phyloP scores from a whole-genome alignment of 108 stramenopile genomes.

The Cyclotella atomus region DNA sequence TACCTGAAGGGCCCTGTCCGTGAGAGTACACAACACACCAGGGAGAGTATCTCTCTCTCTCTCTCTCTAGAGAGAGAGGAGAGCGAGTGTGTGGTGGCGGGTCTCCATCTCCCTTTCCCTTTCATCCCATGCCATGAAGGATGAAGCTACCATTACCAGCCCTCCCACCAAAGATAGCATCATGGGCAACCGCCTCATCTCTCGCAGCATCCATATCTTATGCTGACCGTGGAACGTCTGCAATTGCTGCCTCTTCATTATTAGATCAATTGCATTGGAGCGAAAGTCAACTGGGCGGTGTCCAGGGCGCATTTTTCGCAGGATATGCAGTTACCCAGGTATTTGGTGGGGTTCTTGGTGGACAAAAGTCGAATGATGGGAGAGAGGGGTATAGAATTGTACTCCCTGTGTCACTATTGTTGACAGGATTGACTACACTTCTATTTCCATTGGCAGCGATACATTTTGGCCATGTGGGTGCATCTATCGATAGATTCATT shows the following conservation, averaged over 20 bases:
- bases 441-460: constrained; percentile 31
- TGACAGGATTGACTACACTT: constrained; percentile 37
- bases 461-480: constrained; percentile 17
- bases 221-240: constrained; percentile 46
- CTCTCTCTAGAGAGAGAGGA: too few species aligned
- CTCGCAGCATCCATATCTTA: constrained; percentile 45
- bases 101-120: too few species aligned
- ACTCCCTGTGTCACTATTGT: constrained; percentile 26
- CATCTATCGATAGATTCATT: constrained; percentile 35
- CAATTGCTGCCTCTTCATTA: constrained; percentile 30
- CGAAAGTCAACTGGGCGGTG: constrained; percentile 37
- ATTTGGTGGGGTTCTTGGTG: constrained; percentile 36
- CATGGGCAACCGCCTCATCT: constrained; percentile 36
- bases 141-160: constrained; percentile 7
- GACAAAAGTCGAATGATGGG: constrained; percentile 1
- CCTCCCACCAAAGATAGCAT: constrained; percentile 21
- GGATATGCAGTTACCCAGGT: constrained; percentile 49
- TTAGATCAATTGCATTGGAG: constrained; percentile 38
- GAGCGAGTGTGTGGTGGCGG: too few species aligned
- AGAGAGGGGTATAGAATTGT: constrained; percentile 29
- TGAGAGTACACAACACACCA: too few species aligned
- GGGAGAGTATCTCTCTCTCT: too few species aligned
- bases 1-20: too few species aligned
- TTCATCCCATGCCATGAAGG: neutral
- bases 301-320: constrained; percentile 34